phyloP scores from a whole-genome alignment of 495 filamentous ascomycete species.

The Pseudevernia furfuracea region DNA sequence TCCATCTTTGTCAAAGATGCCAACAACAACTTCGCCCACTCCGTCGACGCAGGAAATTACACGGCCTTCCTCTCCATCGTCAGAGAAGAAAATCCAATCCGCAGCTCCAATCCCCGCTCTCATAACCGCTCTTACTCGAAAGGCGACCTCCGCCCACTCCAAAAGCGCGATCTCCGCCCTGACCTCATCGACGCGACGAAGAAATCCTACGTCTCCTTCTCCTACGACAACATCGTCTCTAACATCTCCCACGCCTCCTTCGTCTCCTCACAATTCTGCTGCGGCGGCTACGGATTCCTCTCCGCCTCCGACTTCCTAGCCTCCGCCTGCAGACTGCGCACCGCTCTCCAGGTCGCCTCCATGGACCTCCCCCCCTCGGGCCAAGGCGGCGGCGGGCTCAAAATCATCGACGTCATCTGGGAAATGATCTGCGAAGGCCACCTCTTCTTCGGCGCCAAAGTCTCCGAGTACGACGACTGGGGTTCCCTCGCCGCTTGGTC shows the following conservation, averaged over 20 bases:
- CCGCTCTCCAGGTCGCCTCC: neutral
- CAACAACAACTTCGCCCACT: conserved; percentile 3
- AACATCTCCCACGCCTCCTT: conserved; percentile 9
- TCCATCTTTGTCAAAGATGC: conserved; percentile 4
- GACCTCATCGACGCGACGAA: conserved; percentile 5
- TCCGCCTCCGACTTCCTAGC: conserved; percentile 3
- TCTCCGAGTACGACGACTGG: conserved; percentile 5
- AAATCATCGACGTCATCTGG: conserved; percentile 2
- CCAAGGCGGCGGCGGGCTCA: neutral
- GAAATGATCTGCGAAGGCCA: conserved; percentile 1
- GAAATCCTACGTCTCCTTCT: conserved; percentile 10
- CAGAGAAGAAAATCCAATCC: conserved; percentile 5
- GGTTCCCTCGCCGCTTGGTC: conserved; percentile 3
- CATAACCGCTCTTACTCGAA: conserved; percentile 1
- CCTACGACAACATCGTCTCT: conserved; percentile 6
- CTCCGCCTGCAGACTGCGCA: neutral
- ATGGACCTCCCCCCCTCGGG: neutral
- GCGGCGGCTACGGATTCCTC: conserved; percentile 4
- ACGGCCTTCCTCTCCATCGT: conserved; percentile 5
- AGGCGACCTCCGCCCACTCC: conserved; percentile 3
- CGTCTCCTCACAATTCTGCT: conserved; percentile 8
- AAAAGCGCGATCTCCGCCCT: neutral
- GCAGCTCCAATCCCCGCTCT: neutral
- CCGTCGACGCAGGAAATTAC: conserved; percentile 2
- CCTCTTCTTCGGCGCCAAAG: conserved; percentile 5